Evolutionary conservation across 2,329 filamentous ascomycete genomes (phyloP), one percentile per base, ranked within the genome.

Genomic region (Neoscytalidium dimidiatum): DNA sequence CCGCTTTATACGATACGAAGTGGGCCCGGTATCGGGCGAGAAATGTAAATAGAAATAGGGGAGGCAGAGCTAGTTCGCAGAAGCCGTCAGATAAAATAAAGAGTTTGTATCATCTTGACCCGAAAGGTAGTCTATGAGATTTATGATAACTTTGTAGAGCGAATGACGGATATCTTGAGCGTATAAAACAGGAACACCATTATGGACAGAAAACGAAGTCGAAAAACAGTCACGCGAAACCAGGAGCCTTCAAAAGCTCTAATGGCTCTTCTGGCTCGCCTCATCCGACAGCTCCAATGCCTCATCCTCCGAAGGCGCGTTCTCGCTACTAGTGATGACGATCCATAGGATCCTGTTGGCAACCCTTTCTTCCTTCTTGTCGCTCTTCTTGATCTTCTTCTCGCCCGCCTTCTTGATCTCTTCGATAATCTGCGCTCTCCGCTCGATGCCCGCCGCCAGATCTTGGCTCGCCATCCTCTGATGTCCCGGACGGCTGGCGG

Each of bases 321-420:
- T n/a, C n/a, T 56, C 61, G 26, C 14, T 19, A 4, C 35, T 31
- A 3, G 61, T 64, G 28, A 64, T 64, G 5, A 64, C 49, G 7
- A 64, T 38, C 61, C 61, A 56, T 4, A 64, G 49, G 8, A 64
- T 44, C 28, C 61, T 46, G 38, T 64, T 64, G 13, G 49, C 61
- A 33, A 64, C 43, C 26, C 13, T 43, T 49, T 64, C 61, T 38
- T 64, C 61, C 49, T 64, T 64, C 48, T 48, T 64, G 3, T 64
- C 61, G 4, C 31, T 44, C 48, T 64, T 64, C 49, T 48, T 56
- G 3, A 64, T 64, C 49, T 64, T 64, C 48, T 46, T 46, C 61
- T 64, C 61, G 5, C 61, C 61, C 6, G 61, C 61, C 38, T 46
- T 52, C 21, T 33, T 43, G 3, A 64, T 64, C 61, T 64, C 61